Base-by-base conservation (phyloP, 2,329 filamentous ascomycete species). In the Alternaria rosae region DNA sequence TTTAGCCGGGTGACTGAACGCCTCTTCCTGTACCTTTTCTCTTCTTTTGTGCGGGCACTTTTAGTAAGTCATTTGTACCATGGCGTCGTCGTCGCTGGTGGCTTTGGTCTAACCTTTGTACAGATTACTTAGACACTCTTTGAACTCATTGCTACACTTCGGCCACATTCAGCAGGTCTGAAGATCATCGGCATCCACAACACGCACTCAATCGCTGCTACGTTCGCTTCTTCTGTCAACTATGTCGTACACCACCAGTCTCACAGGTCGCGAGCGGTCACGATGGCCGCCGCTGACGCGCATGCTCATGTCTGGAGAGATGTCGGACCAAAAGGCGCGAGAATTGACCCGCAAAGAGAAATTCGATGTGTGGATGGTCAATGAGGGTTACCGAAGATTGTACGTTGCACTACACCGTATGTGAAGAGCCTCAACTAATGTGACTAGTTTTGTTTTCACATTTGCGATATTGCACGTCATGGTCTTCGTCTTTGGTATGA, bases 301-400 rank as follows among this genome's bases (percentile, higher is more conserved):
- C 67, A 92, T 94, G 90, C 82, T 95, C 76, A 86, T 94, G 77
- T 93, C 92, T 58, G 91, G 92, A 52, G 91, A 93, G 82, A 91
- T 94, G 87, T 92, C 89, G 57, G 89, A 89, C 72, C 90, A 93
- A 76, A 86, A 84, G 73, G 89, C 91, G 69, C 89, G 88, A 76
- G 86, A 89, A 59, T 82, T 94, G 70, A 88, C 87, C 23, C 79
- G 87, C 65, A 86, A 87, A 74, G 91, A 94, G 78, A 91, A 87
- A 76, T 91, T 94, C 75, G 90, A 94, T 78, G 85, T 89, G 68
- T 95, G 92, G 92, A 94, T 95, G 92, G 90, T 94, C 64, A 94
- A 94, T 77, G 92, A 94, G 77, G 92, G 92, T 63, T 93, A 93
- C 78, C 86, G 91, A 76, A 85, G 91, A 87, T 85, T 94, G 88